Evolutionary conservation across 2,329 filamentous ascomycete genomes (phyloP).

Genomic region (Apiospora aurea): DNA sequence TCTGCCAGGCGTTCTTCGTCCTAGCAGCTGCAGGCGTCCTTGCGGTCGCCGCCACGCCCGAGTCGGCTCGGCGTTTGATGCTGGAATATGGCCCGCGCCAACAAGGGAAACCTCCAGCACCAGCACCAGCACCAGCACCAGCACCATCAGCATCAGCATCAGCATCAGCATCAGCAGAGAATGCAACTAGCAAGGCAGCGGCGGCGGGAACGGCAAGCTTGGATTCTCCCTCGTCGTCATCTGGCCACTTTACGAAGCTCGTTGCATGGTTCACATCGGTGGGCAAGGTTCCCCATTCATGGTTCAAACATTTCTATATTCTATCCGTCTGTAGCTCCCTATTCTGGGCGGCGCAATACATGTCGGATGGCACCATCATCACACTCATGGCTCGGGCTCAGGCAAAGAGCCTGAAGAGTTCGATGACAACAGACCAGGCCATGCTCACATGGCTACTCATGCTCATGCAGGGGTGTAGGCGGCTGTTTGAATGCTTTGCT

Average conservation of each 20-base stretch:
- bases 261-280: conserved; percentile 46
- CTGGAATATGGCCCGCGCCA: conserved; percentile 22
- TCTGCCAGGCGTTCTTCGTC: conserved; percentile 57
- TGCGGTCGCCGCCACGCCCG: conserved; percentile 52
- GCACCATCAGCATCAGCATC: too few species aligned
- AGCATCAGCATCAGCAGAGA: not conserved
- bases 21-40: conserved; percentile 50
- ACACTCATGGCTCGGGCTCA: conserved; percentile 52
- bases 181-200: not conserved
- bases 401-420: conserved; percentile 37
- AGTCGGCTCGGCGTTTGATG: conserved; percentile 33
- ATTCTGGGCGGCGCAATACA: conserved; percentile 76
- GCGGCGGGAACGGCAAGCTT: not conserved
- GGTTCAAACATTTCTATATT: conserved; percentile 90
- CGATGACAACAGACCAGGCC: conserved; percentile 69
- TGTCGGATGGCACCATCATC: conserved; percentile 61
- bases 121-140: not conserved
- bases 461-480: conserved; percentile 75
- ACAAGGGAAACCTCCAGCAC: not conserved
- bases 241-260: conserved; percentile 35
- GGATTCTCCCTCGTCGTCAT: not conserved
- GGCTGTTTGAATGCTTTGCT: conserved; percentile 76
- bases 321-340: conserved; percentile 72
- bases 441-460: conserved; percentile 75
- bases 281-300: conserved; percentile 79